phyloP scores from a whole-genome alignment of 208 protist species.

The Crithidia fasciculata region DNA sequence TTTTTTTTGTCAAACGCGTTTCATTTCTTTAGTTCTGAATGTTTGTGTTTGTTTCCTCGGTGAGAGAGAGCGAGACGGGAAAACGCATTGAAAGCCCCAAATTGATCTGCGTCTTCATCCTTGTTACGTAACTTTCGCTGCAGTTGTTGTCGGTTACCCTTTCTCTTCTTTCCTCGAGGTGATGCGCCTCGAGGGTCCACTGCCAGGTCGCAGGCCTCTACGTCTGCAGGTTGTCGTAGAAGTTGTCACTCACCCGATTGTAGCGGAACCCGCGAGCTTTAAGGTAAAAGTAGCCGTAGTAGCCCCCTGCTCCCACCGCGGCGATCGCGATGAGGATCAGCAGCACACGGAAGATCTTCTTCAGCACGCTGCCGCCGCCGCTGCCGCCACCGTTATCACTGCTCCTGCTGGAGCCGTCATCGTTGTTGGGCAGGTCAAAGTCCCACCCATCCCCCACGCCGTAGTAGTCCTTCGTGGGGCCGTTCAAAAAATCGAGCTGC shows the following conservation, averaged over 20 bases:
- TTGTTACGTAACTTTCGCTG: no score
- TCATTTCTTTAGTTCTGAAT: no score
- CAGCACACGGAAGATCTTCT: constrained; percentile 9
- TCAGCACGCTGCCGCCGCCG: background rate
- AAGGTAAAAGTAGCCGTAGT: constrained; percentile 19
- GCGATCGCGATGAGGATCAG: constrained; percentile 19
- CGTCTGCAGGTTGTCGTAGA: constrained; percentile 51
- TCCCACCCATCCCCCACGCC: constrained; percentile 56
- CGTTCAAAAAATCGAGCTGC: constrained; percentile 45
- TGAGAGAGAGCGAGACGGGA: no score
- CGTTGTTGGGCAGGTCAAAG: constrained; percentile 47
- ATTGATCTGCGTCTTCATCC: no score
- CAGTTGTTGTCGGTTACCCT: background rate
- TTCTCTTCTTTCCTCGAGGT: no score
- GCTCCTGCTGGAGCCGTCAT: constrained; percentile 35
- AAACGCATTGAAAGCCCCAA: no score
- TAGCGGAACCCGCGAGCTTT: constrained; percentile 15
- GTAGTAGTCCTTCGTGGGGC: constrained; percentile 38
- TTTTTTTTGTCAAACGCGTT: no score
- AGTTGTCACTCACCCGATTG: constrained; percentile 51
- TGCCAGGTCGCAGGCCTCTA: constrained; percentile 1
- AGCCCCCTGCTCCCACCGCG: constrained; percentile 9
- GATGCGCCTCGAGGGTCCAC: no score
- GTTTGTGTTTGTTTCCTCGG: no score
- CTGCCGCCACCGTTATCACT: constrained; percentile 11